Evolutionary conservation across 257 asterid genomes (phyloP), one percentile per base, ranked within the genome.

Genomic region (Przewalskia tangutica): DNA sequence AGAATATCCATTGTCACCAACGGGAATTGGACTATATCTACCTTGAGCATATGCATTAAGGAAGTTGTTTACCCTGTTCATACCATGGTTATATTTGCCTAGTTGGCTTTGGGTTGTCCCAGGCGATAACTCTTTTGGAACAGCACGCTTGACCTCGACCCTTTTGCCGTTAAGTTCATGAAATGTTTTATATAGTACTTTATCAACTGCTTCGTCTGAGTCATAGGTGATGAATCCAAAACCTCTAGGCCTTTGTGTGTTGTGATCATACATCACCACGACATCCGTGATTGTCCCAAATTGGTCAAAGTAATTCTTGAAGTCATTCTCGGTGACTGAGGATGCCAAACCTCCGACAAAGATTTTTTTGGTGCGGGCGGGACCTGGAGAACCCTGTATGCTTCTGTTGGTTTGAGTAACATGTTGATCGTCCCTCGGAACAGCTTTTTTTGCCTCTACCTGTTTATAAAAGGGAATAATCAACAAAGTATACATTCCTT

Each of bases 401-500:
- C 92, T 91, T 77, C 87, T 85, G 50, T 46, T 87, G 88, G 85
- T 86, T 84, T 87, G 84, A 81, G 56, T 88, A 42, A 82, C 75
- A 51, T 80, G 87, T 64, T 89, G 92, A 82, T 91, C 97, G 23
- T 95, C 97, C 85, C 93, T 91, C 23, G 98, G 98, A 80, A 94
- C 97, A 84, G 97, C 98, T 87, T 91, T 94, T 88, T 93, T 93
- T 79, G 97, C 97, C 84, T 94, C 98, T 85, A 94, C 98, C 98
- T 94, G 88, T 82, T 55, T 11, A 17, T 46, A 53, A 42, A 79
- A 36, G 59, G 75, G 5, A 59, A 79, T 20, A 17, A 78, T 56
- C 6, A 63, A 58, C 82, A 79, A 79, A 63, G 14, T 38, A 8
- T 8, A 20, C 13, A 2, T 63, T 11, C n/a, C 0, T 79, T 38